Conservation (phyloP, 139 green algal genomes). For the Pseudopediastrum boryanum region DNA sequence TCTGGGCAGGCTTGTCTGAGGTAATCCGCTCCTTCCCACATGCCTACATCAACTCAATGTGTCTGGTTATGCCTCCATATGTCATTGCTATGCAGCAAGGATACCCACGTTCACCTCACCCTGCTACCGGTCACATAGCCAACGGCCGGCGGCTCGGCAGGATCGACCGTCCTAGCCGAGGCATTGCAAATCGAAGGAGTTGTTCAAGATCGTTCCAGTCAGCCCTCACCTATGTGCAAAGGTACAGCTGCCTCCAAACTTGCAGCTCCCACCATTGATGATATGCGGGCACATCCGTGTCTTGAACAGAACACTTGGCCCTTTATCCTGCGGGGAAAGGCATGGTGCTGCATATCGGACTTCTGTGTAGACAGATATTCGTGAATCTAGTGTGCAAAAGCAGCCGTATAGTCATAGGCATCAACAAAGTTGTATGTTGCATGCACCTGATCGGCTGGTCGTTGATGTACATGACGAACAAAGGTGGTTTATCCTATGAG, state of each 20-base stretch:
- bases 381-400: background rate
- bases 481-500: too few relatives aligned
- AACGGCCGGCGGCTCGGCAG: background rate
- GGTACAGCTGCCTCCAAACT: conserved; percentile 9
- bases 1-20: too few relatives aligned
- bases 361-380: background rate
- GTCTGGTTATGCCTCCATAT: too few relatives aligned
- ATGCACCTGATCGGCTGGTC: background rate
- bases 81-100: background rate
- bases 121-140: background rate
- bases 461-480: background rate
- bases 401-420: background rate
- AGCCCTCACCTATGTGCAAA: conserved; percentile 20
- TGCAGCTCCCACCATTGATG: background rate
- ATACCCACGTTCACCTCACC: background rate
- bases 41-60: background rate
- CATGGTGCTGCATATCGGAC: background rate
- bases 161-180: too few relatives aligned
- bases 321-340: background rate
- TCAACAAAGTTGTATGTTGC: too few relatives aligned
- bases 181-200: too few relatives aligned
- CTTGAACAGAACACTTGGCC: background rate
- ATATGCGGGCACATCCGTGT: conserved; percentile 7
- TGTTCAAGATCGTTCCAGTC: too few relatives aligned
- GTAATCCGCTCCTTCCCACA: too few relatives aligned